Percentiles rank a stretch among this genome's conserved stretches.
Evolutionary conservation across 108 stramenopile genomes (phyloP).

Genomic region (Phaeodactylum tricornutum): DNA sequence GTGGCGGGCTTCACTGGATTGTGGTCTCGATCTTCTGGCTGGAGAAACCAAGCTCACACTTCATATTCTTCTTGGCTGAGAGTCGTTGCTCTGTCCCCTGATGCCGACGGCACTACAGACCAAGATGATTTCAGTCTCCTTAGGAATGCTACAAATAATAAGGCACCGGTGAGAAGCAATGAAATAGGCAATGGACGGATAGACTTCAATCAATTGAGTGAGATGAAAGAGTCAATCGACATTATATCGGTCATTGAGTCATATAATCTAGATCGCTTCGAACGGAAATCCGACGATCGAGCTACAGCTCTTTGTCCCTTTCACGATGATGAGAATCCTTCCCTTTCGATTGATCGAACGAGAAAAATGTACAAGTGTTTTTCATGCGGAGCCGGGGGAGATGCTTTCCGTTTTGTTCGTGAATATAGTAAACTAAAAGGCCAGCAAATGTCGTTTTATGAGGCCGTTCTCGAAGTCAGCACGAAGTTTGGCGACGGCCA

Average conservation of each 20-base stretch:
- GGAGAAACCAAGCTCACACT: too few relatives aligned
- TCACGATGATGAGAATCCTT: slow-evolving; percentile 86
- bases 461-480: slow-evolving; percentile 37
- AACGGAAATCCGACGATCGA: slow-evolving; percentile 18
- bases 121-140: too few relatives aligned
- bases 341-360: slow-evolving; percentile 61
- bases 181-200: too few relatives aligned
- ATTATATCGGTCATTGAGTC: slow-evolving; percentile 5
- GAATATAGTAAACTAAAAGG: slow-evolving; percentile 38
- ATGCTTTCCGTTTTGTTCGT: slow-evolving; percentile 78
- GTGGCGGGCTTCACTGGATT: too few relatives aligned
- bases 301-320: slow-evolving; percentile 86
- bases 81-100: too few relatives aligned
- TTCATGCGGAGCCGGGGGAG: slow-evolving; percentile 88
- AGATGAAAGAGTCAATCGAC: slow-evolving; percentile 1
- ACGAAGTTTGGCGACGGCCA: slow-evolving; percentile 41
- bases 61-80: too few relatives aligned
- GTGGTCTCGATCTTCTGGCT: too few relatives aligned
- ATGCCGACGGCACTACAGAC: too few relatives aligned
- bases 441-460: slow-evolving; percentile 53
- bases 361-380: slow-evolving; percentile 89
- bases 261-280: slow-evolving; percentile 44
- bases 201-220: too few relatives aligned
- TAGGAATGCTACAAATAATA: too few relatives aligned
- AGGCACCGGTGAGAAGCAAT: too few relatives aligned